A percentile compares a stretch with the other conserved stretches of the same genome.
phyloP scores from a whole-genome alignment of 1,139 yeast genomes.

The Candida pseudoviswanathii region DNA sequence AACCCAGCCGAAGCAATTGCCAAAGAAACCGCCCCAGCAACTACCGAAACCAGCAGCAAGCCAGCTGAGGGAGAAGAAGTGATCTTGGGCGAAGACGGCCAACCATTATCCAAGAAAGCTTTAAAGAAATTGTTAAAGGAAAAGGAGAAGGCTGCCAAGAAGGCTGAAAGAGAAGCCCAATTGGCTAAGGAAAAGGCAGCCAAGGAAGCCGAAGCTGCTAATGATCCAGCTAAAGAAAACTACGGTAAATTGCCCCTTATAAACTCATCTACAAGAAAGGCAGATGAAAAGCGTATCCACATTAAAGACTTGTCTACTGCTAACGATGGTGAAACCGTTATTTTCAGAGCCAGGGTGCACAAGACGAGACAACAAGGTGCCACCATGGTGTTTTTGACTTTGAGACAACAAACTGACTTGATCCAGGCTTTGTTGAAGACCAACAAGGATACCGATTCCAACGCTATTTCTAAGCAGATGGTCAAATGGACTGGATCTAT shows the following conservation, averaged over 20 bases:
- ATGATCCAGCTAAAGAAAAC: conserved; percentile 81
- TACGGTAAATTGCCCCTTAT: conserved; percentile 90
- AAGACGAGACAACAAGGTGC: conserved; percentile 95
- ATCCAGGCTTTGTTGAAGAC: conserved; percentile 85
- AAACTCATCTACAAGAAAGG: conserved; percentile 73
- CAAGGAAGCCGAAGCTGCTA: conserved; percentile 67
- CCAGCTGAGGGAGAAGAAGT: conserved; percentile 25
- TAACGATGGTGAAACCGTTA: conserved; percentile 77
- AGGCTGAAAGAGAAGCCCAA: conserved; percentile 90
- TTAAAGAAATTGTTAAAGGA: conserved; percentile 93
- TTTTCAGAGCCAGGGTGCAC: conserved; percentile 93
- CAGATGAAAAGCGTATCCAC: conserved; percentile 52
- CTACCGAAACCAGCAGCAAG: not conserved
- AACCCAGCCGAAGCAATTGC: conserved; percentile 16
- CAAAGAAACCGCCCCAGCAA: conserved; percentile 18
- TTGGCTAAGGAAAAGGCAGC: conserved; percentile 86
- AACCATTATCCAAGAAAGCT: conserved; percentile 93
- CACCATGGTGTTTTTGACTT: conserved; percentile 84
- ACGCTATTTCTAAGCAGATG: conserved; percentile 85
- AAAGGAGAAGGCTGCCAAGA: conserved; percentile 87
- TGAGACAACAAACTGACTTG: conserved; percentile 84
- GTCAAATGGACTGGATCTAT: conserved; percentile 93
- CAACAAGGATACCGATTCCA: conserved; percentile 54
- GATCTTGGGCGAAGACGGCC: conserved; percentile 80
- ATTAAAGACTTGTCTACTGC: conserved; percentile 58